A percentile compares a stretch with the other conserved stretches of the same genome.
Evolutionary conservation across 805 yeast genomes (phyloP).

Genomic region (Candida maesae): DNA sequence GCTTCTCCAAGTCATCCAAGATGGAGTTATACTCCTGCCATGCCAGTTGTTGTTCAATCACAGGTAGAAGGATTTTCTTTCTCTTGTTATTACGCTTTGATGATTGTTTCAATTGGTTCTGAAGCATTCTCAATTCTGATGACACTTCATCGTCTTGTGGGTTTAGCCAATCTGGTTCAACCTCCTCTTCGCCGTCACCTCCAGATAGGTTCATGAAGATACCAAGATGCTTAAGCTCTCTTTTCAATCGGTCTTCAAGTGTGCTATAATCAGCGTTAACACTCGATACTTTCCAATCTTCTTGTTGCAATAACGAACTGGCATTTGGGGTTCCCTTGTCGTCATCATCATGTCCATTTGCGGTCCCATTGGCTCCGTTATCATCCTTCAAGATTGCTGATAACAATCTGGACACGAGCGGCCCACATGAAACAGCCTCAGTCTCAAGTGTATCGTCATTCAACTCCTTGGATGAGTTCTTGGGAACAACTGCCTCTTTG

Average conservation of each 20-base stretch:
- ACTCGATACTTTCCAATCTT: conserved; percentile 44
- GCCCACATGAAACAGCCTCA: conserved; percentile 84
- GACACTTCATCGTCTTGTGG: conserved; percentile 94
- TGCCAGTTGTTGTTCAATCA: conserved; percentile 84
- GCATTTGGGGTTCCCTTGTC: conserved; percentile 23
- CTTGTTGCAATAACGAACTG: conserved; percentile 37
- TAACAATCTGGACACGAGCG: conserved; percentile 76
- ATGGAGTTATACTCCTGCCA: conserved; percentile 93
- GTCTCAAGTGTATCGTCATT: conserved; percentile 63
- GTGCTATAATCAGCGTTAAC: conserved; percentile 64
- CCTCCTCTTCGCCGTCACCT: conserved; percentile 21
- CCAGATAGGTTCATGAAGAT: conserved; percentile 60
- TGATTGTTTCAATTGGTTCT: conserved; percentile 59
- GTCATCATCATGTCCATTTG: conserved; percentile 25
- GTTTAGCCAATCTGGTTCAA: conserved; percentile 58
- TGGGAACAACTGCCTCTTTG: conserved; percentile 43
- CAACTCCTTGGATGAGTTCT: conserved; percentile 53
- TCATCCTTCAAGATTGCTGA: conserved; percentile 67
- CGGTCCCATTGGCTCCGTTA: conserved; percentile 14
- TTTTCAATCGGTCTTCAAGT: conserved; percentile 80
- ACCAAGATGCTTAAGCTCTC: conserved; percentile 88
- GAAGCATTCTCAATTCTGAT: conserved; percentile 73
- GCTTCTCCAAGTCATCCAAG: conserved; percentile 91
- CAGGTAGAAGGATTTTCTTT: conserved; percentile 61
- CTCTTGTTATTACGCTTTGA: conserved; percentile 62